Percentiles rank a stretch among this genome's conserved stretches.
phyloP scores from a whole-genome alignment of 768 basidiomycete genomes.

The Tricholoma matsutake region DNA sequence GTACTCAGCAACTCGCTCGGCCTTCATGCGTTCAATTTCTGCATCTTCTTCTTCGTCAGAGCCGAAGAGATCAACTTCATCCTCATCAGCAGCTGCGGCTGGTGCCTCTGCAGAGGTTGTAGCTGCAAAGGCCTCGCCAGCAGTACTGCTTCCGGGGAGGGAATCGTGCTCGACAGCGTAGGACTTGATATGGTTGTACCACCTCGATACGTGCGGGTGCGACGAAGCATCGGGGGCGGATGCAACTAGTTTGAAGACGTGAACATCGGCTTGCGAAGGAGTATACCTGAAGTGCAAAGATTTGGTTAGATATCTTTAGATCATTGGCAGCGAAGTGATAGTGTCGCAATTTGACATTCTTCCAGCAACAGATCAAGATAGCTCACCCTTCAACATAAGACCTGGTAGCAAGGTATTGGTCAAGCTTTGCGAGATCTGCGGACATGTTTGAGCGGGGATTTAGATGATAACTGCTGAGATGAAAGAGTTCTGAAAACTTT shows the following conservation, averaged over 20 bases:
- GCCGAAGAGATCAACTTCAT: slow-evolving; percentile 84
- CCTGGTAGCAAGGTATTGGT: slow-evolving; percentile 81
- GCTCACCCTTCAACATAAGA: slow-evolving; percentile 93
- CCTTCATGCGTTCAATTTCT: slow-evolving; percentile 85
- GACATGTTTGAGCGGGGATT: slow-evolving; percentile 48
- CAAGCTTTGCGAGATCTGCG: slow-evolving; percentile 67
- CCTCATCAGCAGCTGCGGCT: slow-evolving; percentile 50
- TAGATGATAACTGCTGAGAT: slow-evolving; percentile 23
- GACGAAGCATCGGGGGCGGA: slow-evolving; percentile 60
- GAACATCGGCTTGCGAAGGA: slow-evolving; percentile 92
- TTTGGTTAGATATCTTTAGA: slow-evolving; percentile 4
- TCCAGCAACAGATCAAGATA: not conserved
- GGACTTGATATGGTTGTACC: slow-evolving; percentile 94
- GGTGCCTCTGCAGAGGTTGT: slow-evolving; percentile 44
- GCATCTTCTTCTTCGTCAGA: slow-evolving; percentile 80
- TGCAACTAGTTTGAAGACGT: slow-evolving; percentile 79
- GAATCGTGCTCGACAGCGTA: slow-evolving; percentile 74
- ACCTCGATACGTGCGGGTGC: slow-evolving; percentile 77
- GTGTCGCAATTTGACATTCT: not conserved
- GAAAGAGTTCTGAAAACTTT: slow-evolving; percentile 9
- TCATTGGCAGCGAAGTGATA: not conserved
- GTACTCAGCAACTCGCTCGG: slow-evolving; percentile 91
- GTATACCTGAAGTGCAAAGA: slow-evolving; percentile 58
- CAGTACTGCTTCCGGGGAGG: slow-evolving; percentile 83
- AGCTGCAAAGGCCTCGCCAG: slow-evolving; percentile 69